Evolutionary conservation across 1,139 yeast species (phyloP), one percentile per base, ranked within the genome.

Genomic region (Scheffersomyces titani): DNA sequence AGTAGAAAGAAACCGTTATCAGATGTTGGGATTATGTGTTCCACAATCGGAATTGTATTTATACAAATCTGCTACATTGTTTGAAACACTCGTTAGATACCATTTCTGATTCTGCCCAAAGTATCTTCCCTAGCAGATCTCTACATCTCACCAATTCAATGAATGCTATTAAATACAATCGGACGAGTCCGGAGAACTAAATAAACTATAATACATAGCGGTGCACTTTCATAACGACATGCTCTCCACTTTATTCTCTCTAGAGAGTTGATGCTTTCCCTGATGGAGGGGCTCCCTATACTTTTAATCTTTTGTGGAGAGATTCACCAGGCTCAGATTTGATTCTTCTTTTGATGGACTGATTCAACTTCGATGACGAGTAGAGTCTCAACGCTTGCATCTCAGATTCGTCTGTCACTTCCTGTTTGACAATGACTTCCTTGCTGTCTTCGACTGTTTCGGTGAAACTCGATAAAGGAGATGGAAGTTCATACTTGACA

Each of bases 401-500:
- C n/a, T 46, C 49, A 20, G n/a, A 19, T 20, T 20, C 16, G n/a
- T 46, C 19, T 22, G 20, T n/a, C 19, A 22, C 49, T 46, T 46
- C 49, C 24, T 19, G 49, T 46, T 46, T 46, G 49, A 19, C 22
- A 22, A 9, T 11, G n/a, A 46, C 22, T 46, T 22, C 16, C 22
- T 46, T 46, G 22, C 4, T 46, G 24, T 19, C 24, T 46, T 46
- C 49, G 19, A 19, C 22, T 20, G 50, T 50, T 13, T 64, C 69
- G 3, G 57, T 47, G 56, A 66, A 68, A 50, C 69, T 65, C 44
- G 65, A 59, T 19, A 62, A 55, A 16, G 71, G 71, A 44, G 69
- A 64, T 5, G 70, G 70, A 44, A 68, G 59, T 16, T 59, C 62
- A 19, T 53, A 59, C 21, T 57, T 57, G 44, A 55, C 9, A 19